Conservation (phyloP, 108 stramenopile genomes). For the Nannochloropsis salina region DNA sequence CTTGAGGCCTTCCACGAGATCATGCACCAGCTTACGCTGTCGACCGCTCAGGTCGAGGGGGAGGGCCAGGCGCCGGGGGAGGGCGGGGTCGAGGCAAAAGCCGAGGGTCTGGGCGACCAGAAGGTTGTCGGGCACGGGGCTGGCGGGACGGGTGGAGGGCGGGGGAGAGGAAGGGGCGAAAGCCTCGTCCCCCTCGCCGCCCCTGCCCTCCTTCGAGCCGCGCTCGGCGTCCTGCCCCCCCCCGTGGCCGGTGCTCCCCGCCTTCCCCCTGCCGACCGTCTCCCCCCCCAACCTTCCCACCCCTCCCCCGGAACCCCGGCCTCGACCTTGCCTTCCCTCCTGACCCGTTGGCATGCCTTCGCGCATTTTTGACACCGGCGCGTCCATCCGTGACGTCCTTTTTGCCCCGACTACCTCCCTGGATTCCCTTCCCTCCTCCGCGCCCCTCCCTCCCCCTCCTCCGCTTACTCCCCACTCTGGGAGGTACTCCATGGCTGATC, state of each 20-base stretch:
- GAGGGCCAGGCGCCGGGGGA: conserved; percentile 20
- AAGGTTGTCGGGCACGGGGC: background rate
- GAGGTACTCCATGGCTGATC: conserved; percentile 42
- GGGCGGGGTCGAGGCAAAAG: background rate
- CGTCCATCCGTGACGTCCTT: background rate
- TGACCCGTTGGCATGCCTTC: background rate
- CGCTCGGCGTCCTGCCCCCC: background rate
- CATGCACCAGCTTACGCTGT: conserved; percentile 43
- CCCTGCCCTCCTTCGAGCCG: background rate
- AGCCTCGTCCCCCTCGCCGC: background rate
- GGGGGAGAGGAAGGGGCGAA: background rate
- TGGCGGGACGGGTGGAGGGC: background rate
- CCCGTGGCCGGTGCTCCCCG: background rate
- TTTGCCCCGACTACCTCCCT: too few relatives aligned
- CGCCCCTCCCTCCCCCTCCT: background rate
- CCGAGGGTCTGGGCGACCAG: background rate
- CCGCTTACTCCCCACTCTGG: conserved; percentile 21
- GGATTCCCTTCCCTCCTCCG: background rate
- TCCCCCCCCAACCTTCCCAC: background rate
- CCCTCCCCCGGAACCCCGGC: background rate
- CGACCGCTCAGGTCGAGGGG: conserved; percentile 27
- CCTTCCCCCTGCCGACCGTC: background rate
- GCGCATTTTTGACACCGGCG: background rate
- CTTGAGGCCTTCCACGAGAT: conserved; percentile 32
- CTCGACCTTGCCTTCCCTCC: background rate